A percentile compares a stretch with the other conserved stretches of the same genome.
Evolutionary conservation across 1,139 yeast species (phyloP).

Genomic region (Blastobotrys indianensis): DNA sequence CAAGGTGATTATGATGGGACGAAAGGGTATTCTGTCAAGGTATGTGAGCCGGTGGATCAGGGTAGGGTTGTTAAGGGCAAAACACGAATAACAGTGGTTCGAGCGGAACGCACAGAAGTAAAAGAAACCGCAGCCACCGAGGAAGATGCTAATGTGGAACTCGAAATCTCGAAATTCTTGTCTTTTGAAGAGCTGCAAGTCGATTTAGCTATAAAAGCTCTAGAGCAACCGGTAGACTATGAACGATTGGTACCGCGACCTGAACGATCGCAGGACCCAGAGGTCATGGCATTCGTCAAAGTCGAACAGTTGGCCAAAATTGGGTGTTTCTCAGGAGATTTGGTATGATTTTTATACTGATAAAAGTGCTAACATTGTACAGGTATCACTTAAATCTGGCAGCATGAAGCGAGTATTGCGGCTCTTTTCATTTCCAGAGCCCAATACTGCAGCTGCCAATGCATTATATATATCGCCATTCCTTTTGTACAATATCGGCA

Average conservation of each 20-base stretch:
- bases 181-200: constrained; percentile 16
- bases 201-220: constrained; percentile 20
- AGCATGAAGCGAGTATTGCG: constrained; percentile 37
- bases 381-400: constrained; percentile 13
- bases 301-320: constrained; percentile 48
- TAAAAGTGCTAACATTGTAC: constrained; percentile 2
- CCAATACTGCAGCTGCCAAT: constrained; percentile 42
- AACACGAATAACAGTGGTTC: constrained; percentile 52
- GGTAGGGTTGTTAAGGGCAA: constrained; percentile 42
- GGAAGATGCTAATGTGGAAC: constrained; percentile 17
- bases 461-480: constrained; percentile 59
- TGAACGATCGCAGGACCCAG: constrained; percentile 35
- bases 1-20: constrained; percentile 28
- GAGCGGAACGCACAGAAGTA: constrained; percentile 26
- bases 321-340: constrained; percentile 67
- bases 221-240: constrained; percentile 21
- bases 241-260: constrained; percentile 28
- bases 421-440: constrained; percentile 59
- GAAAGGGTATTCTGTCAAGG: constrained; percentile 36
- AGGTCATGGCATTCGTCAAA: constrained; percentile 48
- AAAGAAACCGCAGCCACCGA: background rate
- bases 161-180: constrained; percentile 28
- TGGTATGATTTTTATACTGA: constrained; percentile 33
- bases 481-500: constrained; percentile 46
- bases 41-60: constrained; percentile 71